Conservation (phyloP, 176 grass and related monocot species). For the Alopecurus myosuroides region DNA sequence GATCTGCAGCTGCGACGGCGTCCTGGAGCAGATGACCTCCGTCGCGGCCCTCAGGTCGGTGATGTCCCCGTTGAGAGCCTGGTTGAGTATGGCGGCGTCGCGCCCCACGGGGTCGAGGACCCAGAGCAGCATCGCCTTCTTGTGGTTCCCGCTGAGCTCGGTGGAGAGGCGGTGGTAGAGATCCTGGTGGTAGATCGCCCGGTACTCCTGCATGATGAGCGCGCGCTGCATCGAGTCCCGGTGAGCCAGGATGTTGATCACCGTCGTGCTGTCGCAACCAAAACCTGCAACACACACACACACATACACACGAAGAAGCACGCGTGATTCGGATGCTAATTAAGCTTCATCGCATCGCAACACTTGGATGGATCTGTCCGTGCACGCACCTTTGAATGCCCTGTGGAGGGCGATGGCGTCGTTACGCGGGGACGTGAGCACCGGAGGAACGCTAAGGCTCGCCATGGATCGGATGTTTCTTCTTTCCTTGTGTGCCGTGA, state of each 20-base stretch:
- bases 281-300: conserved; percentile 35
- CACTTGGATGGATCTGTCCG: no score
- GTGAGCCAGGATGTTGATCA: conserved; percentile 68
- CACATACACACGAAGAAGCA: no score
- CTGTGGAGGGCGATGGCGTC: conserved; percentile 89
- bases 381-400: conserved; percentile 49
- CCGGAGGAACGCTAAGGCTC: conserved; percentile 67
- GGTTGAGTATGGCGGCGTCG: conserved; percentile 61
- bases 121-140: conserved; percentile 77
- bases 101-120: conserved; percentile 66
- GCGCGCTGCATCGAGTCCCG: conserved; percentile 57
- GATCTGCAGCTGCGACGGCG: conserved; percentile 48
- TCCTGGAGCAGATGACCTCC: conserved; percentile 78
- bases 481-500: background rate
- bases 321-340: no score
- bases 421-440: conserved; percentile 49
- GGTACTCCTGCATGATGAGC: conserved; percentile 65
- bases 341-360: no score
- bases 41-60: conserved; percentile 58
- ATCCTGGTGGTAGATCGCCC: conserved; percentile 46
- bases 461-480: conserved; percentile 26
- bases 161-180: conserved; percentile 51
- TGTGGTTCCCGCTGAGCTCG: conserved; percentile 64
- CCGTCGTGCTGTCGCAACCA: conserved; percentile 68
- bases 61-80: conserved; percentile 44